Evolutionary conservation across 768 basidiomycete genomes (phyloP).

Genomic region (Tylopilus intermedius): DNA sequence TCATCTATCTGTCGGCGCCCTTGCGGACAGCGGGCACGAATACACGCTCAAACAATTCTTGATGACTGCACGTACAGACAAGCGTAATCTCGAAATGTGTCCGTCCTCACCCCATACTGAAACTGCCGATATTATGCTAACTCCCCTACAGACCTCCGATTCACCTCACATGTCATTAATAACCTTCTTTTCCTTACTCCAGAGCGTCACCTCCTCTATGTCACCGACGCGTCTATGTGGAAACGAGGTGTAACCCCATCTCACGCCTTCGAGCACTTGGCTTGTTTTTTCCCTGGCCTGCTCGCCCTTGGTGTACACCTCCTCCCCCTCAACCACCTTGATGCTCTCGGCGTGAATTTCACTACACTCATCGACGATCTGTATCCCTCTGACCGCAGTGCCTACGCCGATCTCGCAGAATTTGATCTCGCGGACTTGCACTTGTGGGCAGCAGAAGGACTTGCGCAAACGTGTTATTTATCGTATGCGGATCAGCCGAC

Average conservation of each 20-base stretch:
- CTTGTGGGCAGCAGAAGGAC: conserved; percentile 68
- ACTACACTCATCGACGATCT: conserved; percentile 28
- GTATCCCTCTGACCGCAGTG: conserved; percentile 13
- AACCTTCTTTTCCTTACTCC: conserved; percentile 35
- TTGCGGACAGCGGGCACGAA: conserved; percentile 71
- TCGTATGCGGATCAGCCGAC: conserved; percentile 66
- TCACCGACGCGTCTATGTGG: conserved; percentile 44
- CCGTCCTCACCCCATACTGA: conserved; percentile 21
- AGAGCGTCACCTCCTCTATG: conserved; percentile 41
- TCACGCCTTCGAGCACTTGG: conserved; percentile 62
- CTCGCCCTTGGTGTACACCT: conserved; percentile 67
- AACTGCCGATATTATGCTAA: neutral
- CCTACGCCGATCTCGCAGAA: conserved; percentile 34
- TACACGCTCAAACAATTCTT: conserved; percentile 72
- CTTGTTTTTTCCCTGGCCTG: conserved; percentile 75
- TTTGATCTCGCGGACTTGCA: conserved; percentile 58
- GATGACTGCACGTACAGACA: conserved; percentile 59
- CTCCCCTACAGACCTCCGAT: conserved; percentile 45
- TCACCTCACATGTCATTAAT: conserved; percentile 57
- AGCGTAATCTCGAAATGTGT: conserved; percentile 63
- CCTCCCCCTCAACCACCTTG: conserved; percentile 51
- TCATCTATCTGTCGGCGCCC: conserved; percentile 54
- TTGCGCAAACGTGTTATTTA: conserved; percentile 70
- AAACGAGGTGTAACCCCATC: conserved; percentile 30
- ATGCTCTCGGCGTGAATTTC: conserved; percentile 42